These are phyloP conservation scores for Furcasterigmium sp. DNA, from an alignment of 2,329 filamentous ascomycete species.

Conservation along the genomic window DNA sequence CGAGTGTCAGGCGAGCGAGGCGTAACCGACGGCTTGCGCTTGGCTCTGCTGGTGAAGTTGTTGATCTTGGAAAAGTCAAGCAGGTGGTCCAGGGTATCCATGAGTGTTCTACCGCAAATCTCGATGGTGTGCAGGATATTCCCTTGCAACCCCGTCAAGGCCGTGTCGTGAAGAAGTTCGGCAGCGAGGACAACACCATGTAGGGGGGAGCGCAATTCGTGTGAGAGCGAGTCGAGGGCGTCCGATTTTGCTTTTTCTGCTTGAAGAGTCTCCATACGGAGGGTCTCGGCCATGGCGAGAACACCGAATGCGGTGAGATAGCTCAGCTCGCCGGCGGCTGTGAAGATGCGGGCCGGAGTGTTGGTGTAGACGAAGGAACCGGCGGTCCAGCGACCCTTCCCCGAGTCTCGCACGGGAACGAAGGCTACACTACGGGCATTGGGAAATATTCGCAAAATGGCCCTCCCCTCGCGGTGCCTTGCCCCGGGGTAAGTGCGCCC, in stretches of 20 bases:
- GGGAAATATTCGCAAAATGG: conserved; percentile 1
- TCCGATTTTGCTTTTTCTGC: conserved; percentile 40
- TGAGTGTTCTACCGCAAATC: conserved; percentile 42
- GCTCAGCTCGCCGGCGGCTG: conserved; percentile 33
- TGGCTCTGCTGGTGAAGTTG: too few relatives aligned
- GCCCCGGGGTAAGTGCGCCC: too few relatives aligned
- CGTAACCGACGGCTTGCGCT: not conserved
- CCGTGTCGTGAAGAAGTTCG: conserved; percentile 46
- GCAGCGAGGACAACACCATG: conserved; percentile 52
- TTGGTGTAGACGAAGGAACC: conserved; percentile 23
- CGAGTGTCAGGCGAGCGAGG: not conserved
- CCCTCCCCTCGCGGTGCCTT: not conserved
- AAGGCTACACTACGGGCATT: conserved; percentile 21
- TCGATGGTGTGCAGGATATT: conserved; percentile 44
- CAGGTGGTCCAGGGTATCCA: conserved; percentile 49
- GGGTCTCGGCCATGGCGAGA: conserved; percentile 48
- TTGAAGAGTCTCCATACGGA: conserved; percentile 26
- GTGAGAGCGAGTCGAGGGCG: conserved; percentile 53
- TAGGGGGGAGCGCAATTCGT: conserved; percentile 56
- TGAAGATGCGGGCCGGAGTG: conserved; percentile 30
- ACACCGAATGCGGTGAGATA: conserved; percentile 41
- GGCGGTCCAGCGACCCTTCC: conserved; percentile 25
- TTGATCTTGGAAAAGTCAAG: conserved; percentile 52
- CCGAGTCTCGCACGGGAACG: conserved; percentile 23
- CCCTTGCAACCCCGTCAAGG: conserved; percentile 33